These are phyloP conservation scores for Tulasnella sp. DNA, from an alignment of 768 basidiomycete genomes.

Conservation along the genomic window DNA sequence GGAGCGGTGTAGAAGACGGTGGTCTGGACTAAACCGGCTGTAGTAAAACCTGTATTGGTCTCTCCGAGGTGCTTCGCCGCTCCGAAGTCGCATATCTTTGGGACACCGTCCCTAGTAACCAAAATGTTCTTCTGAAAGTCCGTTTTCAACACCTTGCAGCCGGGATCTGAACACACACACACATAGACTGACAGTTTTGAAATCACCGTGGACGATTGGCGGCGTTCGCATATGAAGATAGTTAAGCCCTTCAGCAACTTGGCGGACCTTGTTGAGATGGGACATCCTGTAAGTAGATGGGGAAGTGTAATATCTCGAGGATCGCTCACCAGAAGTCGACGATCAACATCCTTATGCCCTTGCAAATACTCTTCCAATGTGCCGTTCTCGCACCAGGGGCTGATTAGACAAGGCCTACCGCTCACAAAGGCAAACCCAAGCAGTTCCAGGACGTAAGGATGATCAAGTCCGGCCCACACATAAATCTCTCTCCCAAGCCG, in stretches of 20 bases:
- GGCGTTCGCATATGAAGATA: slow-evolving; percentile 32
- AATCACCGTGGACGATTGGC: slow-evolving; percentile 36
- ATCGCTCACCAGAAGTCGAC: slow-evolving; percentile 49
- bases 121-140: not conserved
- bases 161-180: no score
- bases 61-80: not conserved
- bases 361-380: slow-evolving; percentile 56
- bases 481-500: not conserved
- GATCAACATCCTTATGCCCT: slow-evolving; percentile 49
- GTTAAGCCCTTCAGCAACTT: slow-evolving; percentile 31
- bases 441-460: not conserved
- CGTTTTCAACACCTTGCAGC: not conserved
- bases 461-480: not conserved
- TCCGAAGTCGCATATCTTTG: not conserved
- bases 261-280: slow-evolving; percentile 27
- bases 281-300: not conserved
- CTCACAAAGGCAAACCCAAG: not conserved
- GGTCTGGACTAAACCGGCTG: not conserved
- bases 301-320: not conserved
- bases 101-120: not conserved
- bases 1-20: not conserved
- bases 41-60: not conserved
- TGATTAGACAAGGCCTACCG: slow-evolving; percentile 52
- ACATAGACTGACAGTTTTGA: slow-evolving; percentile 32
- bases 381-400: slow-evolving; percentile 61